A percentile compares a stretch with the other conserved stretches of the same genome.
Conservation (phyloP, 129 eudicot species). For the Saposhnikovia divaricata region DNA sequence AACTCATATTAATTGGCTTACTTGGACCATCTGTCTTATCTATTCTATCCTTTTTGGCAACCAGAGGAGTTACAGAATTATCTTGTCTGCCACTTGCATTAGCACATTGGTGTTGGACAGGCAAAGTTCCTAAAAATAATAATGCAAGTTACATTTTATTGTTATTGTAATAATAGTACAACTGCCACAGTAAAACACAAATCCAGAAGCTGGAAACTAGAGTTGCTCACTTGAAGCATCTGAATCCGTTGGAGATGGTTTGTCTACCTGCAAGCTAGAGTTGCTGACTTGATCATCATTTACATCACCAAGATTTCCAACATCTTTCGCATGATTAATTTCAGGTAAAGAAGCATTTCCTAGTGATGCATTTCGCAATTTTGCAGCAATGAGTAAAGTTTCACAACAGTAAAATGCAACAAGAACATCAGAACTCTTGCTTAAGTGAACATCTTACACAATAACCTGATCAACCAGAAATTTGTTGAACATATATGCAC, state of each 20-base stretch:
- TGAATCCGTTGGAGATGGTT: background rate
- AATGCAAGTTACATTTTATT: background rate
- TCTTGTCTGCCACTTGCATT: slow-evolving; percentile 7
- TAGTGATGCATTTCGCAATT: background rate
- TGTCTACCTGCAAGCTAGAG: background rate
- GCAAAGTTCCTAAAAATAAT: slow-evolving; percentile 2
- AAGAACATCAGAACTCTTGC: background rate
- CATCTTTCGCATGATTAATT: background rate
- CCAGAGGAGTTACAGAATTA: background rate
- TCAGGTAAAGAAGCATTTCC: background rate
- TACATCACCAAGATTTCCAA: background rate
- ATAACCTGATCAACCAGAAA: background rate
- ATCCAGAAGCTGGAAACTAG: background rate
- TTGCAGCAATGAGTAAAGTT: background rate
- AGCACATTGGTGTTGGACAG: background rate
- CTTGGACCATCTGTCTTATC: background rate
- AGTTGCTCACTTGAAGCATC: background rate
- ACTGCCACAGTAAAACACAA: background rate
- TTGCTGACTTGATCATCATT: background rate
- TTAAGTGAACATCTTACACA: background rate
- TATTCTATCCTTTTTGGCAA: background rate
- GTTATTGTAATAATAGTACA: background rate
- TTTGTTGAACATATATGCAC: background rate
- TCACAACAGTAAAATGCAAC: background rate
- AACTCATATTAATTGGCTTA: background rate